These are phyloP conservation scores for Tolypocladium capitatum DNA, from an alignment of 2,329 filamentous ascomycete species.

Conservation along the genomic window DNA sequence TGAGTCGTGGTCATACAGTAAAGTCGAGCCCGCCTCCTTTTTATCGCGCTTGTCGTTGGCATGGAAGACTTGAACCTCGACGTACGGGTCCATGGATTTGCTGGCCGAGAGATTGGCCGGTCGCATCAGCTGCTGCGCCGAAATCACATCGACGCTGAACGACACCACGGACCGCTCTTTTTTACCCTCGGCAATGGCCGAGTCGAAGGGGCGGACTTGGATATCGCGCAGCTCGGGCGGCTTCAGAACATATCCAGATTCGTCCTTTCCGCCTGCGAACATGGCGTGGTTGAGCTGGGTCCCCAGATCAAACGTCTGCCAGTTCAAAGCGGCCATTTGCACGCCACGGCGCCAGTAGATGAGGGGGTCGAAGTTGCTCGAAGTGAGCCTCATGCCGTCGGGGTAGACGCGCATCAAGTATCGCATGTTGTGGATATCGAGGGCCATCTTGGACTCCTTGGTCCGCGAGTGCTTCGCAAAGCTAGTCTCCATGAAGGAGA, in stretches of 20 bases:
- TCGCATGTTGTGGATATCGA: conserved; percentile 83
- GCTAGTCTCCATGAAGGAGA: conserved; percentile 83
- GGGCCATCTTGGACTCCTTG: conserved; percentile 59
- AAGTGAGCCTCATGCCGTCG: conserved; percentile 65
- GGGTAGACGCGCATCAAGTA: conserved; percentile 93
- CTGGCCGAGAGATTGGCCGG: conserved; percentile 59
- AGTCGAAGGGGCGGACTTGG: conserved; percentile 40
- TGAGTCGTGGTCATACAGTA: conserved; percentile 30
- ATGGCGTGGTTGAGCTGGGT: conserved; percentile 97
- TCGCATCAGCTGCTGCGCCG: conserved; percentile 86
- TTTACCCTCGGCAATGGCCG: conserved; percentile 43
- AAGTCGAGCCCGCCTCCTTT: conserved; percentile 54
- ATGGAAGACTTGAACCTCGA: conserved; percentile 89
- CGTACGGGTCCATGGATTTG: conserved; percentile 74
- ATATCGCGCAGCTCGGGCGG: conserved; percentile 71
- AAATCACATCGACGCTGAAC: conserved; percentile 81
- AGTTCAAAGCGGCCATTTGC: conserved; percentile 95
- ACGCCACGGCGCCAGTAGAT: conserved; percentile 91
- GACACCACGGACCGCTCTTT: conserved; percentile 69
- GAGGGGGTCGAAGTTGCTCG: conserved; percentile 88
- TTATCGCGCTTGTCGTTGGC: conserved; percentile 90
- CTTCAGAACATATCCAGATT: conserved; percentile 87
- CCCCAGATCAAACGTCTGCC: conserved; percentile 92
- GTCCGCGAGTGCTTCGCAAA: conserved; percentile 72
- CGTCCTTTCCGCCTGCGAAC: conserved; percentile 82